Evolutionary conservation across 371 early-diverging fungal genomes (phyloP).

Genomic region (Mortierella sp.): DNA sequence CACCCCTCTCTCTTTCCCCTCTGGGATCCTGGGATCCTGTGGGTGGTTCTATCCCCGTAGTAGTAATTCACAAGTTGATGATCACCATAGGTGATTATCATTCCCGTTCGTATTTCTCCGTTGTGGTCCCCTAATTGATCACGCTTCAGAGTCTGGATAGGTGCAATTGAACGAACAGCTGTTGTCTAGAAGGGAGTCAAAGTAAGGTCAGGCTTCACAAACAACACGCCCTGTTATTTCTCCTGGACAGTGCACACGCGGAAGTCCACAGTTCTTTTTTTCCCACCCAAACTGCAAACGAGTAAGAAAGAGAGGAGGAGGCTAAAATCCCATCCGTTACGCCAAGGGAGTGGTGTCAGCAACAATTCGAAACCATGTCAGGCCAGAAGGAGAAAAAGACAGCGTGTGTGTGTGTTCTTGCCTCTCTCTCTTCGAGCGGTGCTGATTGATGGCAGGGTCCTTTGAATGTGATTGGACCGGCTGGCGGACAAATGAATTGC

Average conservation of each 20-base stretch:
- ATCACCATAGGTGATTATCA: neutral
- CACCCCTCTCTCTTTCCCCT: neutral
- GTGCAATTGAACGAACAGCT: neutral
- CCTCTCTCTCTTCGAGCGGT: too few species aligned
- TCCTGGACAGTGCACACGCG: neutral
- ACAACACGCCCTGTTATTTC: too few species aligned
- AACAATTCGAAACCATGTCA: too few species aligned
- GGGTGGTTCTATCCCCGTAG: neutral
- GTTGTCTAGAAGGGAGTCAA: too few species aligned
- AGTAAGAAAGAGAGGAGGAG: neutral
- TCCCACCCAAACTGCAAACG: neutral
- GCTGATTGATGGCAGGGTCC: neutral
- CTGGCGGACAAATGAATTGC: neutral
- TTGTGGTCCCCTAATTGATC: neutral
- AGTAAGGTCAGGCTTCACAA: too few species aligned
- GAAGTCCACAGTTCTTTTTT: neutral
- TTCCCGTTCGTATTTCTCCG: too few species aligned
- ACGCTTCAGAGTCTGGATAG: neutral
- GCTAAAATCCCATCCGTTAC: neutral
- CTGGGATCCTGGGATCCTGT: neutral
- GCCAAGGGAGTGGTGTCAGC: neutral
- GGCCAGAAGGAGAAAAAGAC: neutral
- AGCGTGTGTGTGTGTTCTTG: neutral
- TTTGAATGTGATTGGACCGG: slow-evolving; percentile 11
- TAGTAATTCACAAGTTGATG: neutral